Conservation (phyloP, 192 early-diverging fungal genomes). For the Mortierella alpina region DNA sequence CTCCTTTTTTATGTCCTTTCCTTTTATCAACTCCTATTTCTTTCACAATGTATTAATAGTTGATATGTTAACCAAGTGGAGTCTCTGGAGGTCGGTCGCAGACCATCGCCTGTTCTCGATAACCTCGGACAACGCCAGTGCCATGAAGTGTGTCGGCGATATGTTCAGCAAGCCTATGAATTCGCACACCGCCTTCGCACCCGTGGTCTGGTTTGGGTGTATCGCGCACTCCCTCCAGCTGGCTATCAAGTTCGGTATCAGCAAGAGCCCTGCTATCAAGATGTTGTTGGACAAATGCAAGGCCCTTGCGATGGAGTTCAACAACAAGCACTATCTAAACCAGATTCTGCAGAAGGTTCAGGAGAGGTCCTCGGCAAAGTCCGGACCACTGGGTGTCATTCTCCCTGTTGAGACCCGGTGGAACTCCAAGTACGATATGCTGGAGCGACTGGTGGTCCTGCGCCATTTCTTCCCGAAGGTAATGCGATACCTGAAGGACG, state of each 20-base stretch:
- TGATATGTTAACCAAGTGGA: too few relatives aligned
- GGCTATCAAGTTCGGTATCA: background rate
- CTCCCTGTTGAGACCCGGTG: conserved; percentile 15
- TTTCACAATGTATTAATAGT: too few relatives aligned
- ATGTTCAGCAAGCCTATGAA: background rate
- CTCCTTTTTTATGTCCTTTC: too few relatives aligned
- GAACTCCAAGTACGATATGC: conserved; percentile 9
- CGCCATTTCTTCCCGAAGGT: too few relatives aligned
- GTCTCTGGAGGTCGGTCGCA: too few relatives aligned
- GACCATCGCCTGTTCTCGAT: too few relatives aligned
- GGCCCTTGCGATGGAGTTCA: conserved; percentile 4
- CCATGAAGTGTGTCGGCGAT: background rate
- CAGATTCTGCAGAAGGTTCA: background rate
- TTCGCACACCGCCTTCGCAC: too few relatives aligned
- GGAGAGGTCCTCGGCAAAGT: background rate
- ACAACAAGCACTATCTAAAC: conserved; percentile 11
- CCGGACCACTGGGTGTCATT: background rate
- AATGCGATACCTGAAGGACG: too few relatives aligned
- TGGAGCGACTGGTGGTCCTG: background rate
- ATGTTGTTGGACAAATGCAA: conserved; percentile 1
- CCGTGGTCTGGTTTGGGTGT: conserved; percentile 9
- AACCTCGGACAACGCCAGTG: too few relatives aligned
- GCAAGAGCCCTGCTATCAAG: background rate
- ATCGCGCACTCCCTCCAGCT: conserved; percentile 22
- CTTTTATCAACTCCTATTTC: too few relatives aligned